phyloP scores from a whole-genome alignment of 352 stramenopile genomes.

The Globisporangium viniferum region DNA sequence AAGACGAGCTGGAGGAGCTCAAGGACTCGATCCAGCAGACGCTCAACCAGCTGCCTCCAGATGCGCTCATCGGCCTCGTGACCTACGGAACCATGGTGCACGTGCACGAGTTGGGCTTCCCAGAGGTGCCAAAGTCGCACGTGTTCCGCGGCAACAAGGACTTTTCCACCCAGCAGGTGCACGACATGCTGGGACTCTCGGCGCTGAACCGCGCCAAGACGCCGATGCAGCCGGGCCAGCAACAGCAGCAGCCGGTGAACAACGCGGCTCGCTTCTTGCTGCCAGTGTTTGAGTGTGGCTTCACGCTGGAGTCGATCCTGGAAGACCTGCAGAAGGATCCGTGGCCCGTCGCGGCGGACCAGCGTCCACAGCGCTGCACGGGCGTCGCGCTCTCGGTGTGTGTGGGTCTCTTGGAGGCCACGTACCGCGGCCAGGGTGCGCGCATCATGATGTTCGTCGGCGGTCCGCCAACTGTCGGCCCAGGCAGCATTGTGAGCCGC shows the following conservation, averaged over 20 bases:
- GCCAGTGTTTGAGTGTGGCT: slow-evolving; percentile 95
- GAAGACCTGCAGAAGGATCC: slow-evolving; percentile 98
- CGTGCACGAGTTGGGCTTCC: slow-evolving; percentile 98
- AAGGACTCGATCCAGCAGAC: slow-evolving; percentile 98
- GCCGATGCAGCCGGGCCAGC: slow-evolving; percentile 45
- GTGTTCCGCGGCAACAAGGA: slow-evolving; percentile 99
- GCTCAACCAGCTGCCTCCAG: slow-evolving; percentile 96
- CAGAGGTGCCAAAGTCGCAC: slow-evolving; percentile 95
- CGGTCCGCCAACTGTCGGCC: slow-evolving; percentile 95
- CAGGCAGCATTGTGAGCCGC: slow-evolving; percentile 94
- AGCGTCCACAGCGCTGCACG: slow-evolving; percentile 94
- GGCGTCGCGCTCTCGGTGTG: slow-evolving; percentile 96
- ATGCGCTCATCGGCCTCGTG: slow-evolving; percentile 97
- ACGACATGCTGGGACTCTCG: slow-evolving; percentile 94
- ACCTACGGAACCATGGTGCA: slow-evolving; percentile 99
- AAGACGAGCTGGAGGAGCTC: slow-evolving; percentile 96
- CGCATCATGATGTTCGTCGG: slow-evolving; percentile 99
- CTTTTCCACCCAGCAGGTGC: slow-evolving; percentile 94
- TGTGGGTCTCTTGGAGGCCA: slow-evolving; percentile 95
- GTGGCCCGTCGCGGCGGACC: slow-evolving; percentile 96
- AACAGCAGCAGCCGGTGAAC: slow-evolving; percentile 74
- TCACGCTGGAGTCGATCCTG: slow-evolving; percentile 97
- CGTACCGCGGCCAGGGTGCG: slow-evolving; percentile 92
- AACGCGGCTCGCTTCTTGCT: slow-evolving; percentile 94
- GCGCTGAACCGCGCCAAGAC: slow-evolving; percentile 53